A percentile compares a stretch with the other conserved stretches of the same genome.
Evolutionary conservation across 139 green algal species (phyloP).

Genomic region (Dunaliella primolecta): DNA sequence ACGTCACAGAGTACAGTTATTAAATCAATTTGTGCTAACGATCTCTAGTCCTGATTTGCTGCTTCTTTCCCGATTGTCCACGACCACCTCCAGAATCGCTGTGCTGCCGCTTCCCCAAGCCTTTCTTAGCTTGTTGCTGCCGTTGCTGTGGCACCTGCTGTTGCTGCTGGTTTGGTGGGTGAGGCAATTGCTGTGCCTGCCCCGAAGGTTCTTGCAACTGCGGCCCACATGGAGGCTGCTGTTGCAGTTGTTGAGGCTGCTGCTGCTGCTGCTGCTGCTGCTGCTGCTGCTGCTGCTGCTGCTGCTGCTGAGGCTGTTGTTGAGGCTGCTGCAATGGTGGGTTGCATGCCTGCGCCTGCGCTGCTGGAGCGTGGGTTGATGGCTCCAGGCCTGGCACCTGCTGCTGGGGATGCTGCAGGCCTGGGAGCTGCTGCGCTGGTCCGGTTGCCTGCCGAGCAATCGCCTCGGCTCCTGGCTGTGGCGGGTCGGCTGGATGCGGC

Average conservation of each 20-base stretch:
- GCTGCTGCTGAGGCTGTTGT: slow-evolving; percentile 11
- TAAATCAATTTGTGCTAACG: too few species aligned
- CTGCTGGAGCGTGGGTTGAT: too few species aligned
- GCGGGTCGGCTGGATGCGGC: too few species aligned
- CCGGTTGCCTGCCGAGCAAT: too few species aligned
- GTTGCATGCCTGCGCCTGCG: too few species aligned
- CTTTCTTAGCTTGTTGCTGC: not conserved
- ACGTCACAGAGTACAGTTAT: too few species aligned
- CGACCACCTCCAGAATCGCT: not conserved
- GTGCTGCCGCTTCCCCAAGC: not conserved
- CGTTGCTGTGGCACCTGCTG: not conserved
- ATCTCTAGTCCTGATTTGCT: too few species aligned
- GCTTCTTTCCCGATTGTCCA: too few species aligned
- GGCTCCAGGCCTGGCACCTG: too few species aligned
- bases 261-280: slow-evolving; percentile 14
- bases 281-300: slow-evolving; percentile 6
- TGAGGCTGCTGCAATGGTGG: slow-evolving; percentile 20
- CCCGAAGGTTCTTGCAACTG: not conserved
- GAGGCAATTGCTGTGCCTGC: not conserved
- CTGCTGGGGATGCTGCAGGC: too few species aligned
- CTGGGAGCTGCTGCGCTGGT: too few species aligned
- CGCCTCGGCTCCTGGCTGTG: too few species aligned
- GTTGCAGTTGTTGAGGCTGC: not conserved
- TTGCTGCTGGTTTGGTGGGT: not conserved
- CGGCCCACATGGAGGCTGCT: not conserved